A percentile compares a stretch with the other conserved stretches of the same genome.
Conservation (phyloP, 352 stramenopile genomes). For the Phytophthora citricola region DNA sequence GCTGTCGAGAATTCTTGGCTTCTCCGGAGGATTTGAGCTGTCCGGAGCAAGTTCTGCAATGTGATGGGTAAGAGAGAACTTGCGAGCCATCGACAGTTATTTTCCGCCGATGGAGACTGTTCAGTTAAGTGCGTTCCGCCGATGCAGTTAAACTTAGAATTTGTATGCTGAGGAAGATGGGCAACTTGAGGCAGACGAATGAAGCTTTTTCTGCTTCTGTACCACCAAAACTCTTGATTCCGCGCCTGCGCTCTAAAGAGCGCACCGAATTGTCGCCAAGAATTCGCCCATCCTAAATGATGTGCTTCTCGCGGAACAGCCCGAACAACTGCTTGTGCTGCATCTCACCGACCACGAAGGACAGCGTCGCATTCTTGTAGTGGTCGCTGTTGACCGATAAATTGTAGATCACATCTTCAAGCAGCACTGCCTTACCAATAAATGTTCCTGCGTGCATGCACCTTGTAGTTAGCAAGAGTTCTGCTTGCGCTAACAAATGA, state of each 20-base stretch:
- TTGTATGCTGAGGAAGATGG: conserved; percentile 17
- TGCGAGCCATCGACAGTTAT: conserved; percentile 19
- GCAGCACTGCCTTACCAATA: conserved; percentile 82
- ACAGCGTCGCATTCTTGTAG: conserved; percentile 79
- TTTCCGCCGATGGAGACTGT: conserved; percentile 45
- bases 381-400: conserved; percentile 64
- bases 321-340: conserved; percentile 82
- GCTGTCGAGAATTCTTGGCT: conserved; percentile 11
- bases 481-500: background rate
- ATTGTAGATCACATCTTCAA: conserved; percentile 89
- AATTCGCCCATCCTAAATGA: conserved; percentile 33
- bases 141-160: conserved; percentile 23
- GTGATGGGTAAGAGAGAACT: background rate
- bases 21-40: conserved; percentile 12
- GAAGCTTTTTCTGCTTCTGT: background rate
- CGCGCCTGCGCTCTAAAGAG: conserved; percentile 11
- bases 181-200: conserved; percentile 9
- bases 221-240: conserved; percentile 16
- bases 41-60: conserved; percentile 19
- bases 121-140: conserved; percentile 17
- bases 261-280: conserved; percentile 6
- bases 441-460: conserved; percentile 51
- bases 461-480: conserved; percentile 1
- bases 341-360: conserved; percentile 79
- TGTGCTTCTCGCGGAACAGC: conserved; percentile 62